Conservation (phyloP, 1,284 basidiomycete genomes). For the Trichosporon asahii region DNA sequence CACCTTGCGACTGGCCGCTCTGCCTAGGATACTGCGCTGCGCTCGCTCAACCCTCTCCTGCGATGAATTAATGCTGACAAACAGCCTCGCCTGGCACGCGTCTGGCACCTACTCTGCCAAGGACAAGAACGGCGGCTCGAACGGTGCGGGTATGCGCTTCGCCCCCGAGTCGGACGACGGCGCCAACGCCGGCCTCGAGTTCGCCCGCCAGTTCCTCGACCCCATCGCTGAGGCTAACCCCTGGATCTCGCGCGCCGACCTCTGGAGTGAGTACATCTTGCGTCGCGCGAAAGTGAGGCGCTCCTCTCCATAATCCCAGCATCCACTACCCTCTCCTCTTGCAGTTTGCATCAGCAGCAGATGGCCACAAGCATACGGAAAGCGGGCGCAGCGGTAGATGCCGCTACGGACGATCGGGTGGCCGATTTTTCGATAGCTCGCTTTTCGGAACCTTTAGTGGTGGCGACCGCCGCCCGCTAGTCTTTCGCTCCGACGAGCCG, state of each 20-base stretch:
- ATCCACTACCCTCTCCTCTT: background rate
- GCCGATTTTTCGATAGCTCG: background rate
- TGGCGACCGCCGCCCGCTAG: background rate
- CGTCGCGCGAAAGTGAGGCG: background rate
- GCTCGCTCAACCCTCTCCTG: background rate
- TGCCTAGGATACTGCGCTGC: background rate
- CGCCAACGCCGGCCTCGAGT: constrained; percentile 54
- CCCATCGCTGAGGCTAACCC: constrained; percentile 56
- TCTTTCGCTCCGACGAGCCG: background rate
- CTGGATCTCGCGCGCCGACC: constrained; percentile 57
- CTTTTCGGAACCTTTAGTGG: background rate
- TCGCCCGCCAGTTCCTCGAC: constrained; percentile 56
- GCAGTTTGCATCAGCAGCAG: background rate
- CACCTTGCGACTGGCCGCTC: background rate
- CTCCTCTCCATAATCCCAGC: background rate
- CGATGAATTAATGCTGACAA: background rate
- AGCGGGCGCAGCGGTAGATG: background rate
- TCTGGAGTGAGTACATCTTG: constrained; percentile 45
- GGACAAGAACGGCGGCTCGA: constrained; percentile 56
- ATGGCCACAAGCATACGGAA: too few species aligned
- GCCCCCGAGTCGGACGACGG: constrained; percentile 52
- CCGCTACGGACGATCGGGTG: background rate
- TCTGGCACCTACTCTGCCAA: constrained; percentile 52
- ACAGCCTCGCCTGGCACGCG: constrained; percentile 58
- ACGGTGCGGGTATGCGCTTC: constrained; percentile 52